phyloP scores from a whole-genome alignment of 1,284 basidiomycete genomes.

The Cryptococcus sp. region DNA sequence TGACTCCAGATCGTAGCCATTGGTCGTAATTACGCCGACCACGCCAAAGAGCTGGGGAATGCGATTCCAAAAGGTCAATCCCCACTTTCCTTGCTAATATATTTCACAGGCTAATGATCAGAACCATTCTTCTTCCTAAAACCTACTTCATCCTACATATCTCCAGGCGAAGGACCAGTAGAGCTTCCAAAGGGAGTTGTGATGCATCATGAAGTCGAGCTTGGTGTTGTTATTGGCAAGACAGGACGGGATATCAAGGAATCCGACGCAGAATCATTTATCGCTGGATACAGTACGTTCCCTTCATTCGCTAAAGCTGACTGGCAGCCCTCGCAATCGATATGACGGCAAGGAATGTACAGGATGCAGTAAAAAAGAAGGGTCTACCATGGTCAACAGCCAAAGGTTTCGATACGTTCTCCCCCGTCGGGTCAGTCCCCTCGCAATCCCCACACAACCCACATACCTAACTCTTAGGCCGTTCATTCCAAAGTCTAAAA shows the following conservation, averaged over 20 bases:
- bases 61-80: slow-evolving; percentile 62
- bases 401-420: slow-evolving; percentile 87
- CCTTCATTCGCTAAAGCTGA: background rate
- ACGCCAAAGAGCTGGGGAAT: slow-evolving; percentile 89
- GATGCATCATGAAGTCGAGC: slow-evolving; percentile 96
- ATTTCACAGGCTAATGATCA: slow-evolving; percentile 5
- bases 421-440: slow-evolving; percentile 58
- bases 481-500: slow-evolving; percentile 71
- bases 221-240: slow-evolving; percentile 92
- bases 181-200: slow-evolving; percentile 82
- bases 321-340: slow-evolving; percentile 79
- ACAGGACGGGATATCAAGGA: slow-evolving; percentile 73
- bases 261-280: slow-evolving; percentile 65
- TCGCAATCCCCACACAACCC: slow-evolving; percentile 1
- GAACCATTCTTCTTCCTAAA: slow-evolving; percentile 99
- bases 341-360: slow-evolving; percentile 92
- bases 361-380: slow-evolving; percentile 85
- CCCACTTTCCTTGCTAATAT: background rate
- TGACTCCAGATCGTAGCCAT: slow-evolving; percentile 68
- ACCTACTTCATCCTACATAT: slow-evolving; percentile 83
- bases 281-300: slow-evolving; percentile 82
- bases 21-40: slow-evolving; percentile 63
- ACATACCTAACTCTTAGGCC: slow-evolving; percentile 42
- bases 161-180: slow-evolving; percentile 61
- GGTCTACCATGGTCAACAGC: slow-evolving; percentile 92